Conservation (phyloP, 257 asterid species). For the Solanum chilense region DNA sequence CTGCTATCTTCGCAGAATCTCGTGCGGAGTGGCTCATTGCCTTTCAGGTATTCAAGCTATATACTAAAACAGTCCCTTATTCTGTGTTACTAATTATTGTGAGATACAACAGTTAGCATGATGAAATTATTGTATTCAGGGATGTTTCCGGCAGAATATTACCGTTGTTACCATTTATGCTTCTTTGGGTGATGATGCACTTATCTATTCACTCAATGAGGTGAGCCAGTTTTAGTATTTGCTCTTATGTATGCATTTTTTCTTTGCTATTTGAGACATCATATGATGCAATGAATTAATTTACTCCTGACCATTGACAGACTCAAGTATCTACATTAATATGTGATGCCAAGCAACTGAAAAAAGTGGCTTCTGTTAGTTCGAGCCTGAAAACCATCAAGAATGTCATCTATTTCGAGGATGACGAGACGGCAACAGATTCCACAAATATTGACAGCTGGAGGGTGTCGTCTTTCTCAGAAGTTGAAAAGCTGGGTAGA, state of each 20-base stretch:
- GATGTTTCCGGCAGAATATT: conserved; percentile 74
- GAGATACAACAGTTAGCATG: background rate
- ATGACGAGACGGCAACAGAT: conserved; percentile 34
- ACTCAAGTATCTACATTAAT: conserved; percentile 78
- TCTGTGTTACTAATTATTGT: background rate
- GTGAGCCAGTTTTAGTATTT: conserved; percentile 16
- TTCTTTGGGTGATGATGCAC: conserved; percentile 84
- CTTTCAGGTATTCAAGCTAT: conserved; percentile 39
- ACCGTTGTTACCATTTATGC: conserved; percentile 87
- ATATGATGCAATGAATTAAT: background rate
- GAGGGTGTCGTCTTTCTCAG: conserved; percentile 52
- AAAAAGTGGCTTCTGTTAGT: conserved; percentile 51
- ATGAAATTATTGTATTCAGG: conserved; percentile 35
- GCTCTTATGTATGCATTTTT: background rate
- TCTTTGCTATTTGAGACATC: background rate
- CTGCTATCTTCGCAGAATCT: conserved; percentile 79
- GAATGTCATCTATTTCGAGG: conserved; percentile 61
- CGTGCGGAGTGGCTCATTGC: conserved; percentile 85
- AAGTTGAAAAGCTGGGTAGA: conserved; percentile 71
- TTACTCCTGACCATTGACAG: conserved; percentile 27
- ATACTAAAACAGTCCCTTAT: background rate
- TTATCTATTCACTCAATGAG: conserved; percentile 81
- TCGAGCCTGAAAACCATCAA: conserved; percentile 51
- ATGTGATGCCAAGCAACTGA: conserved; percentile 72
- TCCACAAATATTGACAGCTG: conserved; percentile 31